Conservation (phyloP, 441 rosid genomes). For the Aleurites moluccanus region DNA sequence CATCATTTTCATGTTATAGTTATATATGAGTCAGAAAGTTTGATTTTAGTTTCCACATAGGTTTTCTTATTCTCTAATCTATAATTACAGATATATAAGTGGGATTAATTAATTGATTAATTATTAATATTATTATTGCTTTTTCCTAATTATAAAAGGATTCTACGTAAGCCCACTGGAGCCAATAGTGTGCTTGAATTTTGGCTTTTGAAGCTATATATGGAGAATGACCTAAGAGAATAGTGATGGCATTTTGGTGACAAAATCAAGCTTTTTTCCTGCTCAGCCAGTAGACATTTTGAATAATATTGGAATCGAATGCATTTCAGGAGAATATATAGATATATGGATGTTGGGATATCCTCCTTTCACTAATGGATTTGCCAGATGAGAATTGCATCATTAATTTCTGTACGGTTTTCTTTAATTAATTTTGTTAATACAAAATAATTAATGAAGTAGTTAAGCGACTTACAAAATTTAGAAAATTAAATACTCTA, state of each 20-base stretch:
- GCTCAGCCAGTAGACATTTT: slow-evolving; percentile 18
- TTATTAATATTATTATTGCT: no score
- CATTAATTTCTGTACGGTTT: background rate
- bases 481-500: no score
- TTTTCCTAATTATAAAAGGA: background rate
- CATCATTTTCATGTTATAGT: no score
- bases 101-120: background rate
- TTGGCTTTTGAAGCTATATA: background rate
- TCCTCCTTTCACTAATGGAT: slow-evolving; percentile 10
- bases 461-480: no score
- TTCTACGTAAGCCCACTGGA: slow-evolving; percentile 31
- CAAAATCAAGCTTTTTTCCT: slow-evolving; percentile 25
- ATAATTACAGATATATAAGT: no score
- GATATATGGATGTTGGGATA: background rate
- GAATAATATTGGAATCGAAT: background rate
- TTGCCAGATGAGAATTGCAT: slow-evolving; percentile 29
- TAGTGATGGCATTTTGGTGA: slow-evolving; percentile 31
- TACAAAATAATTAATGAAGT: no score
- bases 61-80: no score
- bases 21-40: no score
- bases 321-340: background rate
- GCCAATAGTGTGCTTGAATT: no score
- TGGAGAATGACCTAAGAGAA: slow-evolving; percentile 29
- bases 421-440: background rate
- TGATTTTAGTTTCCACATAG: no score